These are phyloP conservation scores for Didymella glomerata DNA, from an alignment of 2,329 filamentous ascomycete species.

Conservation along the genomic window DNA sequence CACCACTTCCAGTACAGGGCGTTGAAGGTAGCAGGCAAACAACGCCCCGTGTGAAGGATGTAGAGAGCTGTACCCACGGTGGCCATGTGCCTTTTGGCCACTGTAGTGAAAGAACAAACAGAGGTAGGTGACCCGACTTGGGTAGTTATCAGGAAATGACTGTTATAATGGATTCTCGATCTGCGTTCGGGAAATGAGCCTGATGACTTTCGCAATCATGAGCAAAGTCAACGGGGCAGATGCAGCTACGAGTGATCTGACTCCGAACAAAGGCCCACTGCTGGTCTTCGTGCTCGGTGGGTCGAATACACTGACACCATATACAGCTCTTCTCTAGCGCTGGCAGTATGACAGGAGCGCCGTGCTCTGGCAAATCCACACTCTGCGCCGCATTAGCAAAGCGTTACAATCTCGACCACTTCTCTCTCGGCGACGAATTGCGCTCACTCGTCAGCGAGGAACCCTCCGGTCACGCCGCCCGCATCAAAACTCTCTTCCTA, in stretches of 20 bases:
- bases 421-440: slow-evolving; percentile 24
- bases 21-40: not conserved
- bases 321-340: not conserved
- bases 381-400: slow-evolving; percentile 16
- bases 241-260: not conserved
- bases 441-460: slow-evolving; percentile 15
- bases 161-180: not conserved
- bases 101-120: not conserved
- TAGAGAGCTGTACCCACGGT: not conserved
- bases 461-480: slow-evolving; percentile 6
- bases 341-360: slow-evolving; percentile 6
- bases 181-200: not conserved
- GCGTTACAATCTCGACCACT: slow-evolving; percentile 19
- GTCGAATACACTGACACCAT: not conserved
- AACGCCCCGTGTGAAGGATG: not conserved
- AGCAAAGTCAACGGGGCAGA: not conserved
- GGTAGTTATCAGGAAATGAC: not conserved
- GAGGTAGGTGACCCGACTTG: not conserved
- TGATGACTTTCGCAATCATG: not conserved
- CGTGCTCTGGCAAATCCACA: slow-evolving; percentile 27
- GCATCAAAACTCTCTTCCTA: slow-evolving; percentile 15
- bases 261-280: not conserved
- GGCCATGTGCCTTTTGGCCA: not conserved
- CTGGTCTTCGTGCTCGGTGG: slow-evolving; percentile 20
- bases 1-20: not conserved